Evolutionary conservation across 345 rosid species (phyloP), one percentile per base, ranked within the genome.

Genomic region (Brassica carinata): DNA sequence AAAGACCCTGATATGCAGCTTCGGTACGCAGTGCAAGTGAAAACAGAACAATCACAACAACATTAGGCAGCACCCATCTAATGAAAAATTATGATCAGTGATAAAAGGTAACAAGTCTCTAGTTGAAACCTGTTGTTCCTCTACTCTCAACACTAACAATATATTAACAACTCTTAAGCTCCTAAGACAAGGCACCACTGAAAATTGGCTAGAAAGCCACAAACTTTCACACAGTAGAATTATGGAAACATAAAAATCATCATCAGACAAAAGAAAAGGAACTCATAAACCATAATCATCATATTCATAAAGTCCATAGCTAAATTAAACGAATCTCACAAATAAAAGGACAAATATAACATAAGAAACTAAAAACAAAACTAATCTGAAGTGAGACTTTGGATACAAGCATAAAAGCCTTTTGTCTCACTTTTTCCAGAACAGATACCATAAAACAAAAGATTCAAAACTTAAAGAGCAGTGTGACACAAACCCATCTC

Each of bases 1-100:
- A 88, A 61, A 95, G 89, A 61, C 90, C 96, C 79, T 86, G 74
- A 83, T 91, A 95, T 27, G 96, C 89, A 79, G 88, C 86, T 84
- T 93, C 94, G 55, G 98, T 84, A 69, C 93, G 82, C 80, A 93
- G 40, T 36, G 8, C 1, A 36, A 36, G 40, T 36, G 40, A 36
- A 36, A 36, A 36, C 40, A 0, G 40, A 36, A 36, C 40, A 1
- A 36, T 36, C 40, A 36, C 40, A 8, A 36, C 40, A 36, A 36
- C 40, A 7, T 36, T 36, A 36, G 31, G 40, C 40, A 36, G 8
- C 40, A 36, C 8, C 40, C 40, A 36, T 36, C 40, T 6, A 8
- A 7, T 7, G 40, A 36, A 36, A 36, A 7, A 36, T 36, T 36
- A 36, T 36, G 40, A 36, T 29, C 31, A 29, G 31, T 29, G 31